Conservation (phyloP, 345 rosid species). For the Corchorus capsularis region DNA sequence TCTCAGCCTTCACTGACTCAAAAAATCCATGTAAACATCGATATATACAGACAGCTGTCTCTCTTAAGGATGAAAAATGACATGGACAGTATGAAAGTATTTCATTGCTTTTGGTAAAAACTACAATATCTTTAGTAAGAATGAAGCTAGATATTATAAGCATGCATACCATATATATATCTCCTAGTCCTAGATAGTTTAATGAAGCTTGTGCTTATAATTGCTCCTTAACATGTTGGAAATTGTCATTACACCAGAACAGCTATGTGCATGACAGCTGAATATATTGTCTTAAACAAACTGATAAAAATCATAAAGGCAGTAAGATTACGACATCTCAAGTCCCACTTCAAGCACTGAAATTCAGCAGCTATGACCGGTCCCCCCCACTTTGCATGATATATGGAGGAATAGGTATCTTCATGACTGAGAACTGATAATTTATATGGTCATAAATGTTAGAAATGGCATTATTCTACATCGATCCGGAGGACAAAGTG, state of each 20-base stretch:
- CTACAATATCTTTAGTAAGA: no score
- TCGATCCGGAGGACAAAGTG: neutral
- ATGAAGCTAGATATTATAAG: no score
- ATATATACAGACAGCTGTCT: no score
- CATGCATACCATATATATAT: no score
- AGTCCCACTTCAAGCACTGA: neutral
- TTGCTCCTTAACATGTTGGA: neutral
- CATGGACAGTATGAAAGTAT: no score
- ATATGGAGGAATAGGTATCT: slow-evolving; percentile 2
- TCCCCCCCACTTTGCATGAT: slow-evolving; percentile 15
- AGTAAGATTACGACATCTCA: neutral
- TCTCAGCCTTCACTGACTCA: no score
- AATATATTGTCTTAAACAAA: neutral
- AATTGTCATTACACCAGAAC: neutral
- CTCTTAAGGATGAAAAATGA: no score
- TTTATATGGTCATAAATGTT: slow-evolving; percentile 19
- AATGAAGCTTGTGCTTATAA: neutral
- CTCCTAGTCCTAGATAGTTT: no score
- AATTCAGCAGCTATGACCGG: neutral
- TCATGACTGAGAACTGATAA: slow-evolving; percentile 9
- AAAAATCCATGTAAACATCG: no score
- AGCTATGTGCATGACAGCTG: neutral
- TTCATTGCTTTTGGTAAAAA: no score
- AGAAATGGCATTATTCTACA: slow-evolving; percentile 14
- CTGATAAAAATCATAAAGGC: neutral